A percentile compares a stretch with the other conserved stretches of the same genome.
Conservation (phyloP, 2,329 filamentous ascomycete species). For the Monosporascus sp. region DNA sequence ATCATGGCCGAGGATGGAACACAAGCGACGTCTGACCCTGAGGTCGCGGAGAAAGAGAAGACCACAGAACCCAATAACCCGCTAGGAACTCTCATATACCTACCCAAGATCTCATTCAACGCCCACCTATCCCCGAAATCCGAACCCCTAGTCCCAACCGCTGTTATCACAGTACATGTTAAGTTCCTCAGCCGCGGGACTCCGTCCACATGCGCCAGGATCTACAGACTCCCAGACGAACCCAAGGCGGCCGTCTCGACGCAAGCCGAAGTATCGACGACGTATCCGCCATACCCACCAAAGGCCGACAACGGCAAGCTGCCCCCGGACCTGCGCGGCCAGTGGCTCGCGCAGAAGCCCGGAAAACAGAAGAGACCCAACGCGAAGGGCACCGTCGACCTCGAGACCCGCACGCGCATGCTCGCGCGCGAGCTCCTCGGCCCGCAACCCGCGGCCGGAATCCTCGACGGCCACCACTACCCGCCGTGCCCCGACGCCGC, state of each 20-base stretch:
- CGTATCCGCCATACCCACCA: conserved; percentile 25
- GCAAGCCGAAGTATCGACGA: conserved; percentile 41
- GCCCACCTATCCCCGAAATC: conserved; percentile 23
- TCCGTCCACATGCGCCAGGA: conserved; percentile 65
- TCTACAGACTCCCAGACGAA: conserved; percentile 72
- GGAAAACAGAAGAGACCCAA: neutral
- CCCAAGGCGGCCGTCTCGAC: conserved; percentile 8
- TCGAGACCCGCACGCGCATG: conserved; percentile 37
- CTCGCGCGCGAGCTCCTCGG: conserved; percentile 45
- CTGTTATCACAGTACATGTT: conserved; percentile 59
- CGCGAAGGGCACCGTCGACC: conserved; percentile 11
- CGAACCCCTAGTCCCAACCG: conserved; percentile 27
- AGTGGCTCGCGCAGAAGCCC: conserved; percentile 61
- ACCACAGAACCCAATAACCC: conserved; percentile 4
- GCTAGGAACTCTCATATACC: conserved; percentile 29
- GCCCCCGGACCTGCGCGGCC: conserved; percentile 50
- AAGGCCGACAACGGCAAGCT: conserved; percentile 19
- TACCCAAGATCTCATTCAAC: conserved; percentile 32
- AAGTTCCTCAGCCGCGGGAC: conserved; percentile 65
- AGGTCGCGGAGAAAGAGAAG: conserved; percentile 1
- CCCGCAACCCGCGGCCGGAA: conserved; percentile 14
- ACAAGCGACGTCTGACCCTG: neutral
- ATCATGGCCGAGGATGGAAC: conserved; percentile 7
- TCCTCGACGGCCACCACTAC: conserved; percentile 53
- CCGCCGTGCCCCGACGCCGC: conserved; percentile 65